Evolutionary conservation across 306 rosid species (phyloP), one percentile per base, ranked within the genome.

Genomic region (Prunus kanzakura): DNA sequence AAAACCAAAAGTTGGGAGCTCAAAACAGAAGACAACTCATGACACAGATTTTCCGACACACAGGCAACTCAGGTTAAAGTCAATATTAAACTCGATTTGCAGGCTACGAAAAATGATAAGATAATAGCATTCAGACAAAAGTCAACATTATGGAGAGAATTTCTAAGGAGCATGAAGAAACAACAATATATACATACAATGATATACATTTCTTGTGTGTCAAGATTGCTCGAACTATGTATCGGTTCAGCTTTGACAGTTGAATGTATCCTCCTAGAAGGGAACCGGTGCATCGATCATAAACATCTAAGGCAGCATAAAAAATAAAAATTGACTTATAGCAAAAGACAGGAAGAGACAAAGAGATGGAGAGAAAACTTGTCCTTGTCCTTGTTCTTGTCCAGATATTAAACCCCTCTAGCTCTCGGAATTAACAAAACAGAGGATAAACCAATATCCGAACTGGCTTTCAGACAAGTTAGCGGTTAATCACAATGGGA

Each of bases 401-500:
- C 43, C 38, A 52, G 4, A 38, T 2, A 66, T 65, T 45, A 22
- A 27, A 16, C 15, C 8, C 20, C 9, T 43, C 47, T 51, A 7
- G 72, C 8, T 35, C 38, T 32, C 0, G 38, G 38, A 32, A 6
- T 6, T 35, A 35, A 35, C 43, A 35, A 35, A 35, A 1, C 43
- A 6, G 43, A 35, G 43, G 43, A 35, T 35, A 35, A 35, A 35
- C 43, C 43, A 35, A 35, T 35, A 35, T 35, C 43, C 43, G 8
- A 1, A 35, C 64, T 14, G 61, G 47, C 8, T 63, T 63, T 30
- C 62, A 30, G 56, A 55, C 22, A 60, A 57, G 38, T 2, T 19
- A 49, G 23, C n/a, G 73, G 74, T 14, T 55, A 20, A 20, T 55
- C 23, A 72, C 78, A 9, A 66, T 43, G 82, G 38, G 52, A 29